Base-by-base conservation (phyloP, 116 monocot genomes). In the Iris pallida region DNA sequence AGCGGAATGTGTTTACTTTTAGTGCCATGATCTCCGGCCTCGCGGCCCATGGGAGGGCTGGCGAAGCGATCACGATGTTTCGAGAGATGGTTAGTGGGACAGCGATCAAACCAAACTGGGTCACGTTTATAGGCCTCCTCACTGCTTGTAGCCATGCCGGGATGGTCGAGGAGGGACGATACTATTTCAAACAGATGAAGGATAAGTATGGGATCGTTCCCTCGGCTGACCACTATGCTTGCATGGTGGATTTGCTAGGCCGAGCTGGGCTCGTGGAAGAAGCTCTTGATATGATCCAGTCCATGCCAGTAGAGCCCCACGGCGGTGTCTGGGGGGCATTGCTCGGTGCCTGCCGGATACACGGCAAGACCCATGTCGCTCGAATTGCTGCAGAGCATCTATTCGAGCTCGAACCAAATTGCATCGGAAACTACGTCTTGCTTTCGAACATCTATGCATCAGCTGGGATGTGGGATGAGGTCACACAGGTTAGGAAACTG, bases 231-330 rank as follows among this genome's bases (percentile, higher is more conserved):
- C 88, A 93, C 56, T 93, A 86, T 69, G 77, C 78, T 7, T 93
- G 89, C 75, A 84, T 89, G 83, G 88, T 86, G 1, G 89, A 93
- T 61, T 65, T 93, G 65, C 68, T 88, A 47, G 88, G 83, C 19
- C 81, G 89, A 41, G 78, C 79, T 3, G 93, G 93, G 16, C 68
- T 79, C 4, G 49, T 86, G 8, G 78, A 78, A 62, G 88, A 93
- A 76, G 88, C 93, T 54, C 76, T 76, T 7, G 66, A 81, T 30
- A 73, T 93, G 51, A 76, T 78, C 14, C 77, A 59, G 19, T 73
- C 83, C 5, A 83, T 93, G 83, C 77, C 79, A 0, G 40, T 73
- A 42, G 65, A 80, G 46, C 78, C 93, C 16, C 70, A 69, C 63
- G 78, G 47, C 6, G 81, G 78, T 14, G 77, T 86, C 10, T 86